phyloP scores from a whole-genome alignment of 805 yeast species.

The Nakazawaea ishiwadae region DNA sequence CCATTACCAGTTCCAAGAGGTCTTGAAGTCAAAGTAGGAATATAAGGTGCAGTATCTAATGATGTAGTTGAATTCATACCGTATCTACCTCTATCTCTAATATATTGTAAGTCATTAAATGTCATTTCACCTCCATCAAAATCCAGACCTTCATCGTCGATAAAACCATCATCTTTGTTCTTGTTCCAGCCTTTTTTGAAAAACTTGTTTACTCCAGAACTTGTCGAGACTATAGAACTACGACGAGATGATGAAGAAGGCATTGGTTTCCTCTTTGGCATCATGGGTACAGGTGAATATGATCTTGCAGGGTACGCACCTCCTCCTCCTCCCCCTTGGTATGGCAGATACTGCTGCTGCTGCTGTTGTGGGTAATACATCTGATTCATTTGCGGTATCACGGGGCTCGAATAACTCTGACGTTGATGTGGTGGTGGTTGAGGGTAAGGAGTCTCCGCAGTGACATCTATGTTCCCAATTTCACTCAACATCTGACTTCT shows the following conservation, averaged over 20 bases:
- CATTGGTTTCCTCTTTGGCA: constrained; percentile 10
- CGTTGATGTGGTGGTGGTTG: constrained; percentile 11
- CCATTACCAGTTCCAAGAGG: constrained; percentile 21
- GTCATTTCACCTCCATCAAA: constrained; percentile 43
- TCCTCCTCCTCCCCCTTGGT: constrained; percentile 9
- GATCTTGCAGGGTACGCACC: constrained; percentile 14
- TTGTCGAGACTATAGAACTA: constrained; percentile 23
- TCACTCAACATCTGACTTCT: constrained; percentile 34
- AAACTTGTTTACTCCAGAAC: constrained; percentile 32
- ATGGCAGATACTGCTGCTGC: constrained; percentile 17
- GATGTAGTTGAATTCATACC: constrained; percentile 34
- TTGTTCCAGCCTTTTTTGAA: constrained; percentile 34
- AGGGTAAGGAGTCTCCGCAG: constrained; percentile 32
- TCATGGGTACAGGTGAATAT: constrained; percentile 5
- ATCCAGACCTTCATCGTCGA: constrained; percentile 24
- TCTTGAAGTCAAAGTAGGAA: constrained; percentile 56
- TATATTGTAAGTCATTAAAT: constrained; percentile 59
- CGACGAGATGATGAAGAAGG: constrained; percentile 18
- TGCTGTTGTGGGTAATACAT: constrained; percentile 14
- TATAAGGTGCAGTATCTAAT: constrained; percentile 59
- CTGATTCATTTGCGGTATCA: constrained; percentile 1
- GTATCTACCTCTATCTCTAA: constrained; percentile 65
- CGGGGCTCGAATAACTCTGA: constrained; percentile 14
- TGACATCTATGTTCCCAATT: constrained; percentile 40
- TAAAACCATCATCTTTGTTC: constrained; percentile 22